Conservation (phyloP, 305 asterid species). For the Solanum chacoense region DNA sequence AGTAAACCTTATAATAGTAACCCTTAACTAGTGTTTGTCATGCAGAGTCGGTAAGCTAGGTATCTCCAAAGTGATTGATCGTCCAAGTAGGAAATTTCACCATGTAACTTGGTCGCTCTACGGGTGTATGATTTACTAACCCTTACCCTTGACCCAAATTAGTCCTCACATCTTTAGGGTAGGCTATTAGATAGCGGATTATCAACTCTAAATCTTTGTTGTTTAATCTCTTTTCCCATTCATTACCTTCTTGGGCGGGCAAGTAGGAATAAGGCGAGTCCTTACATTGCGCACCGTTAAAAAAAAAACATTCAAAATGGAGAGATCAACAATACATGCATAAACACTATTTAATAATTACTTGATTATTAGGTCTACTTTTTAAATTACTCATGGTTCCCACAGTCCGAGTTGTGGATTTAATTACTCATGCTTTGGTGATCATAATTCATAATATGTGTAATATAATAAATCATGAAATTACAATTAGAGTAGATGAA, state of each 20-base stretch:
- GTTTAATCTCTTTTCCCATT: background rate
- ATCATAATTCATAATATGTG: background rate
- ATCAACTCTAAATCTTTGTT: background rate
- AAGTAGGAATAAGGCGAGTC: background rate
- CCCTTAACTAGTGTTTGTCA: background rate
- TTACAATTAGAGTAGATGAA: background rate
- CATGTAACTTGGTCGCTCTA: background rate
- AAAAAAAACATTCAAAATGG: background rate
- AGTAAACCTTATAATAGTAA: no score
- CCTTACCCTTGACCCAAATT: background rate
- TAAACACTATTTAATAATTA: background rate
- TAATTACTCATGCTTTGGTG: background rate
- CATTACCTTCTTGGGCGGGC: background rate
- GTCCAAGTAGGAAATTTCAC: background rate
- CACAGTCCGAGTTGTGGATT: background rate
- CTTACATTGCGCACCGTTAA: background rate
- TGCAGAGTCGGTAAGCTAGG: background rate
- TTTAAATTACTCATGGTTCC: background rate
- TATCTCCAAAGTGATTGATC: background rate
- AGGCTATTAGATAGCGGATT: background rate
- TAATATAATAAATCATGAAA: no score
- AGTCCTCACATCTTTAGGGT: background rate
- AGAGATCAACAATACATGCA: background rate
- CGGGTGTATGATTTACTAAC: background rate
- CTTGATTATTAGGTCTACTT: background rate